These are phyloP conservation scores for Candida oleophila DNA, from an alignment of 805 yeast genomes.

Conservation along the genomic window DNA sequence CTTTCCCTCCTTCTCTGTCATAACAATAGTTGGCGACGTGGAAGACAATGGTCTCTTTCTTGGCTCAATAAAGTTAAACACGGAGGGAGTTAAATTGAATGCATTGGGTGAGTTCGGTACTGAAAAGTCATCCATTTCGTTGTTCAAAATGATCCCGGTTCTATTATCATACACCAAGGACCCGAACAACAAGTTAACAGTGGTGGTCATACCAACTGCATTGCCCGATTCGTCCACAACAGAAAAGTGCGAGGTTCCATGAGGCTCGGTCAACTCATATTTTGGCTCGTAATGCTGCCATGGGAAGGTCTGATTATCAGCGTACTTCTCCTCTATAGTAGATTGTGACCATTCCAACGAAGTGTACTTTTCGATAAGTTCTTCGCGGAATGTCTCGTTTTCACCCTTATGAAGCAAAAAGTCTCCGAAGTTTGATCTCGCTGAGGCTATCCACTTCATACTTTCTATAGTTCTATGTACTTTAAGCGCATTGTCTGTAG, in stretches of 20 bases:
- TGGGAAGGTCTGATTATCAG: slow-evolving; percentile 53
- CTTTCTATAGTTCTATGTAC: slow-evolving; percentile 75
- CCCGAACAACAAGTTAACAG: slow-evolving; percentile 83
- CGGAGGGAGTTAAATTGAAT: slow-evolving; percentile 78
- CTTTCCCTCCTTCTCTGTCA: slow-evolving; percentile 7
- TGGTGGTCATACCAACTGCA: slow-evolving; percentile 86
- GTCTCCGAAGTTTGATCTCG: slow-evolving; percentile 85
- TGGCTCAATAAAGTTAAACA: slow-evolving; percentile 74
- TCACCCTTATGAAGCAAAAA: slow-evolving; percentile 19
- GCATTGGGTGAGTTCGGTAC: slow-evolving; percentile 67
- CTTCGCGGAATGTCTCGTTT: slow-evolving; percentile 29
- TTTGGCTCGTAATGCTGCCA: slow-evolving; percentile 81
- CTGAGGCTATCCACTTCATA: slow-evolving; percentile 93
- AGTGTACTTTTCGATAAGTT: slow-evolving; percentile 42
- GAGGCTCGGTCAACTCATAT: slow-evolving; percentile 73
- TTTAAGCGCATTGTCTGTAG: slow-evolving; percentile 25
- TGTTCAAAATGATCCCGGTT: slow-evolving; percentile 83
- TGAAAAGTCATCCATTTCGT: slow-evolving; percentile 95
- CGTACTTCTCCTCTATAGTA: slow-evolving; percentile 47
- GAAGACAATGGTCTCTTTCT: slow-evolving; percentile 83
- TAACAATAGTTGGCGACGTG: slow-evolving; percentile 67
- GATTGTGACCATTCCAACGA: slow-evolving; percentile 56
- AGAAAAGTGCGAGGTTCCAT: slow-evolving; percentile 88
- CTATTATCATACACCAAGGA: slow-evolving; percentile 73
- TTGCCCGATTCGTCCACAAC: slow-evolving; percentile 71